Evolutionary conservation across 2,329 filamentous ascomycete species (phyloP), one percentile per base, ranked within the genome.

Genomic region (Coniochaeta hoffmannii): DNA sequence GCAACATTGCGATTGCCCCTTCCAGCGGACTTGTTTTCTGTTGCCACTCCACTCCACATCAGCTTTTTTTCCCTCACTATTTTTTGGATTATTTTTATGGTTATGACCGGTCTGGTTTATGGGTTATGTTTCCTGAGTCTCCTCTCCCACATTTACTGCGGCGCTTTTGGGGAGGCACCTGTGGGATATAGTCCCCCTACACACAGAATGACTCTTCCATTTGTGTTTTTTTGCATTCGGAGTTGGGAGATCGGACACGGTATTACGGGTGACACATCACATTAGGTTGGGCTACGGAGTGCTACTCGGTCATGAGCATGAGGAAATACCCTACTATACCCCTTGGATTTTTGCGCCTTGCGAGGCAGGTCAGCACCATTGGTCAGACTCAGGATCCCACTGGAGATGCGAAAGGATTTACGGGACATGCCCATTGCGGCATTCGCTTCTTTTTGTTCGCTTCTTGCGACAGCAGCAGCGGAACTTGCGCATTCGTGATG

Each of bases 11-110:
- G 41, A n/a, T 46, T 26, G 41, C 41, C 22, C 22, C 10, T 28
- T 46, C 11, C 41, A 15, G 41, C 41, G 22, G 41, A 46, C 24
- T 46, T 46, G 41, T 46, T 46, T 6, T 46, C 22, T 26, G 49
- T 55, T 53, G 53, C 56, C 57, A 60, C 61, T 61, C 58, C 59
- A 59, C 62, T 60, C 52, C 41, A 57, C 34, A 34, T 58, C 56
- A 54, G 56, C 56, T 56, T 58, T 54, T 26, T 50, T 58, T 55
- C 15, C 14, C 55, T 52, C 34, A 17, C 24, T 11, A 24, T 34
- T n/a, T 46, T 50, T 53, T 26, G 24, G 17, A 7, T 53, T 10
- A 12, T 11, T 52, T n/a, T 30, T 30, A 19, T 19, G 35, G 22
- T 38, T 41, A 9, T 53, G 31, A 56, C 32, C 24, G 50, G 52